phyloP scores from a whole-genome alignment of 495 filamentous ascomycete genomes.

The Penicillium bialowiezense region DNA sequence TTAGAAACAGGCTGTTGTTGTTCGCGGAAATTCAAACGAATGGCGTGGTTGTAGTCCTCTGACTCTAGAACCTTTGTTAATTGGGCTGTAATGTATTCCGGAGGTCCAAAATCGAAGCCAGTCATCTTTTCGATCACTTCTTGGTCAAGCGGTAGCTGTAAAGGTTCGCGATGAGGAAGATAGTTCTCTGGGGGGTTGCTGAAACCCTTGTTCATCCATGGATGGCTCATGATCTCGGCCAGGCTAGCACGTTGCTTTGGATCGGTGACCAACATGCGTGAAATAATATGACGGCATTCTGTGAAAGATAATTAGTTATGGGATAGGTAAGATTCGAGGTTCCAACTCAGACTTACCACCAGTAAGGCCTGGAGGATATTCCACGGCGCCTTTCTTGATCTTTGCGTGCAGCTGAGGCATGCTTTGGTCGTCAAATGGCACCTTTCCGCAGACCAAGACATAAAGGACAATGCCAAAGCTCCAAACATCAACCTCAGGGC shows the following conservation, averaged over 20 bases:
- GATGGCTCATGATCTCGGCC: constrained; percentile 90
- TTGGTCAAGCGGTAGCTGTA: constrained; percentile 79
- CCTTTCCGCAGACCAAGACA: constrained; percentile 95
- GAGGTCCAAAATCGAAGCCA: constrained; percentile 92
- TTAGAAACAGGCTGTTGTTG: constrained; percentile 54
- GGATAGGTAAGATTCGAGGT: background rate
- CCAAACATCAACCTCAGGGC: constrained; percentile 97
- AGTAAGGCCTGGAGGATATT: constrained; percentile 92
- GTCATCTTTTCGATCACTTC: constrained; percentile 90
- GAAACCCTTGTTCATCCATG: constrained; percentile 97
- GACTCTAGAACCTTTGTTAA: constrained; percentile 83
- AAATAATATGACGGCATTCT: constrained; percentile 95
- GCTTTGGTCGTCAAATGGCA: constrained; percentile 98
- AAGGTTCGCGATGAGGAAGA: constrained; percentile 77
- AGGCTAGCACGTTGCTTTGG: constrained; percentile 83
- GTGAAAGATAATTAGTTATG: background rate
- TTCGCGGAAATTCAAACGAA: constrained; percentile 66
- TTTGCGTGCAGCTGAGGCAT: constrained; percentile 99
- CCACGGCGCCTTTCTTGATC: constrained; percentile 95
- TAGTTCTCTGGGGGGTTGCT: constrained; percentile 83
- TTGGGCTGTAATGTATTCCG: constrained; percentile 77
- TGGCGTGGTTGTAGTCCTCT: constrained; percentile 84
- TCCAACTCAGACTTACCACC: constrained; percentile 57
- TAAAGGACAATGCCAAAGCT: constrained; percentile 99
- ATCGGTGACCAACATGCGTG: constrained; percentile 94